Base-by-base conservation (phyloP, 1,284 basidiomycete species). In the Cutaneotrichosporon cyanovorans region DNA sequence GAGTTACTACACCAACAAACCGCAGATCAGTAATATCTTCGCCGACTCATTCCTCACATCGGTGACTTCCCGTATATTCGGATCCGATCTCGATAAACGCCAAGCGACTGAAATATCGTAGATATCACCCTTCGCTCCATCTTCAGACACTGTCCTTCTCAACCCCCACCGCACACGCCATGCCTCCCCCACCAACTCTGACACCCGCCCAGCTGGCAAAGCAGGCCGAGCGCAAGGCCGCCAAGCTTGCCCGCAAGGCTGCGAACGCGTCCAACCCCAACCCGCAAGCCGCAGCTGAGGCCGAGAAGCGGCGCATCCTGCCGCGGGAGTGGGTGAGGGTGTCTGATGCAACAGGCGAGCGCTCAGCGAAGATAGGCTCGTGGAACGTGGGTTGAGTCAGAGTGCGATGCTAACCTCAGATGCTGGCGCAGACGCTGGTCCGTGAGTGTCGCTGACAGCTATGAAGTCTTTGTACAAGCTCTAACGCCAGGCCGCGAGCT, bases 401-500 rank as follows among this genome's bases (percentile, higher is more conserved):
- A 34, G 37, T 32, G 32, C 2, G 5, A 40, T 31, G 44, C 34
- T 46, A 48, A 37, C 22, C 30, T 9, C 48, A 92, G 87, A 65
- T 71, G 50, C 61, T 71, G 41, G 60, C 78, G 4, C 72, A 72
- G 48, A 73, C 69, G 8, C 65, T 73, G 37, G 67, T 73, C 36
- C 61, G 71, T 70, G 48, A 55, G 69, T 60, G 22, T 3, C n/a
- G 11, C 28, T 16, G 18, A 2, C 15, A 3, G 4, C 40, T 10
- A 16, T n/a, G n/a, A n/a, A n/a, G n/a, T n/a, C n/a, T n/a, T n/a
- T n/a, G n/a, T n/a, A n/a, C n/a, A n/a, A n/a, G n/a, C 15, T 12
- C n/a, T 14, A 11, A 34, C n/a, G n/a, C 36, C 58, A 90, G 87
- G 87, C 31, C 78, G 88, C 37, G 81, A 87, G 43, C 75, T 92